A percentile compares a stretch with the other conserved stretches of the same genome.
Conservation (phyloP, 2,329 filamentous ascomycete species). For the Sporothrix inflata region DNA sequence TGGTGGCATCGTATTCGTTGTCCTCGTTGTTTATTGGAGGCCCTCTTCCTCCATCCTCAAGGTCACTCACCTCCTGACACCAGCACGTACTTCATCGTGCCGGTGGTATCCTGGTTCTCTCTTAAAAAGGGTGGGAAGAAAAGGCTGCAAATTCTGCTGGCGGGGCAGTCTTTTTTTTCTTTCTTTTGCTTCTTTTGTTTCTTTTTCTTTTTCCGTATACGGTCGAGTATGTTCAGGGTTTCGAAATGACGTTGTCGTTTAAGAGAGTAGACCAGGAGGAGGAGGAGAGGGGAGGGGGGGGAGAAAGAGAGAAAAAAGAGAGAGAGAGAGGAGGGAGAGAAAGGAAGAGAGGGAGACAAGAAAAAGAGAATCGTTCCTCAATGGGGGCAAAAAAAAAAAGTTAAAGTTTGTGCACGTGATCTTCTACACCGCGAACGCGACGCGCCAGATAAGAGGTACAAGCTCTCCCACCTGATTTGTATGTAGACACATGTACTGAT, state of each 20-base stretch:
- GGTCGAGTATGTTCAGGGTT: background rate
- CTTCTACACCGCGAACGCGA: slow-evolving; percentile 1
- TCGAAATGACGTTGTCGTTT: background rate
- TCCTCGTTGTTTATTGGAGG: background rate
- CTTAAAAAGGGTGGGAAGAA: background rate
- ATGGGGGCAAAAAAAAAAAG: slow-evolving; percentile 16
- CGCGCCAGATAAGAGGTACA: slow-evolving; percentile 13
- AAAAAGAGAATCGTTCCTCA: background rate
- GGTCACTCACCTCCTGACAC: slow-evolving; percentile 35
- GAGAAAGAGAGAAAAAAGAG: background rate
- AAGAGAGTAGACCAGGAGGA: slow-evolving; percentile 24
- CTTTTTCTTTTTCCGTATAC: slow-evolving; percentile 3
- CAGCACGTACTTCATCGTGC: slow-evolving; percentile 37
- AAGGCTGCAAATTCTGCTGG: slow-evolving; percentile 3
- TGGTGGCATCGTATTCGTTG: no score
- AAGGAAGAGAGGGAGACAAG: slow-evolving; percentile 20
- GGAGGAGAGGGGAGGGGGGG: slow-evolving; percentile 21
- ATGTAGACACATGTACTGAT: background rate
- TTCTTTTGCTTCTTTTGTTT: slow-evolving; percentile 18
- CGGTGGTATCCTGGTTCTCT: slow-evolving; percentile 25
- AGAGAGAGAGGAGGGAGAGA: slow-evolving; percentile 16
- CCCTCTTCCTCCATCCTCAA: background rate
- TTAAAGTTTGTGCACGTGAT: background rate
- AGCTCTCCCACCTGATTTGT: background rate
- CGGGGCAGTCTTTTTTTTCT: slow-evolving; percentile 2